These are phyloP conservation scores for Fusarium phyllophilum DNA, from an alignment of 2,329 filamentous ascomycete species.

Conservation along the genomic window DNA sequence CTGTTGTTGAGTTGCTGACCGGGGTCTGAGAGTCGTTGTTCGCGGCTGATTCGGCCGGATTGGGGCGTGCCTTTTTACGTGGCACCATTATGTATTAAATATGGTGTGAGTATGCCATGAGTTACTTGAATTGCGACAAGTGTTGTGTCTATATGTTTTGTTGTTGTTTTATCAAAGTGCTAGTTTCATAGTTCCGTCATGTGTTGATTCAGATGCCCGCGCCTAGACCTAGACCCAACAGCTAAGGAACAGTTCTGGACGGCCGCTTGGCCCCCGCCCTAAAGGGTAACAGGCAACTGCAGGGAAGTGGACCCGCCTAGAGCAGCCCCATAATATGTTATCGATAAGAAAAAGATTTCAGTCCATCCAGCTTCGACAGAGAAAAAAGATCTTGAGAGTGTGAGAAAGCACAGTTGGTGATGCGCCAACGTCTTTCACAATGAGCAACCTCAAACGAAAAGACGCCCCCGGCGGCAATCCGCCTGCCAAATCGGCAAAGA, in stretches of 20 bases:
- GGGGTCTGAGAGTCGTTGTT: conserved; percentile 22
- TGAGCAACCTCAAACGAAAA: conserved; percentile 69
- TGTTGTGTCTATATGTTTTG: conserved; percentile 13
- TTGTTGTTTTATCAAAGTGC: conserved; percentile 17
- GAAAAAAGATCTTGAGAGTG: conserved; percentile 9
- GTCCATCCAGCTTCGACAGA: conserved; percentile 15
- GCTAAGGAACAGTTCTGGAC: not conserved
- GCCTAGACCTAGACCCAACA: conserved; percentile 7
- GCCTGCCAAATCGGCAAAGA: conserved; percentile 60
- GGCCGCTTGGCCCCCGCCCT: not conserved
- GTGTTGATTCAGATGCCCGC: conserved; percentile 36
- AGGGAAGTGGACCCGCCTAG: not conserved
- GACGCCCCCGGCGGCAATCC: conserved; percentile 64
- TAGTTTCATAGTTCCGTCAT: conserved; percentile 26
- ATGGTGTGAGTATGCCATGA: conserved; percentile 12
- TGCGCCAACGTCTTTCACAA: conserved; percentile 50
- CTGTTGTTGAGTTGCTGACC: conserved; percentile 27
- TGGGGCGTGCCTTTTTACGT: conserved; percentile 49
- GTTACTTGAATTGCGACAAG: not conserved
- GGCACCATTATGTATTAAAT: conserved; percentile 43
- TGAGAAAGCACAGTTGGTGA: conserved; percentile 40
- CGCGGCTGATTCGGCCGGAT: conserved; percentile 39
- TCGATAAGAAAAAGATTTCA: conserved; percentile 21
- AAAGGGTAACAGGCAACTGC: conserved; percentile 7
- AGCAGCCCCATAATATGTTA: conserved; percentile 16